Percentiles rank a stretch among this genome's conserved stretches.
Evolutionary conservation across 106 monocot species (phyloP).

Genomic region (Vanilla planifolia): DNA sequence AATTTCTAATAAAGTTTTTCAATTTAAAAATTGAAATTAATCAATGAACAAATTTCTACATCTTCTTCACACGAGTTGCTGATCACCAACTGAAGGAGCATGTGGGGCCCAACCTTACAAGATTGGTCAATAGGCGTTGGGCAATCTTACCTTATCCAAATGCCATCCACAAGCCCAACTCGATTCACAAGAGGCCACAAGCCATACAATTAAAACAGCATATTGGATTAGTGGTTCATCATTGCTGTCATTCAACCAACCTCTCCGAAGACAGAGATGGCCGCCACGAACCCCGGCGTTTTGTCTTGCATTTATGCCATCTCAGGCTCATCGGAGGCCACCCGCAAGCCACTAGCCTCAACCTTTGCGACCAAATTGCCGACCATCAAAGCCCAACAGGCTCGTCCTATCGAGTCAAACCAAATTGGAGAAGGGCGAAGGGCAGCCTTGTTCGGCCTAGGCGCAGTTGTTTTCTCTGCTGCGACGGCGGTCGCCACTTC

Average conservation of each 20-base stretch:
- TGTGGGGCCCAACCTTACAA: too few species aligned
- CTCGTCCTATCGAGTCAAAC: slow-evolving; percentile 2
- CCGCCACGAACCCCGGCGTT: slow-evolving; percentile 73
- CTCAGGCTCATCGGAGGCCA: slow-evolving; percentile 33
- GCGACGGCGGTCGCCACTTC: slow-evolving; percentile 27
- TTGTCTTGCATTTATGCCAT: slow-evolving; percentile 61
- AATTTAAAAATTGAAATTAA: too few species aligned
- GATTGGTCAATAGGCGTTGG: too few species aligned
- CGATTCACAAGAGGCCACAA: background rate
- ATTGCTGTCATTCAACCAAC: background rate
- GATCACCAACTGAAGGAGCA: too few species aligned
- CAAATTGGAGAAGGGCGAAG: slow-evolving; percentile 49
- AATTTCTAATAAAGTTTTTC: too few species aligned
- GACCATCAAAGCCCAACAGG: slow-evolving; percentile 34
- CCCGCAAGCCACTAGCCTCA: slow-evolving; percentile 29
- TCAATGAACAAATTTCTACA: too few species aligned
- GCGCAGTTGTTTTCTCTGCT: slow-evolving; percentile 41
- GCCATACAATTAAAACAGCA: background rate
- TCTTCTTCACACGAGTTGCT: too few species aligned
- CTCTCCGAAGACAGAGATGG: slow-evolving; percentile 25
- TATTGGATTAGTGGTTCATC: too few species aligned
- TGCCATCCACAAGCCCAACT: slow-evolving; percentile 36
- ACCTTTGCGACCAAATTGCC: slow-evolving; percentile 18
- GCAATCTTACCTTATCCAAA: slow-evolving; percentile 91
- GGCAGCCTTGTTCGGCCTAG: slow-evolving; percentile 63